Base-by-base conservation (phyloP, 2,329 filamentous ascomycete genomes). In the Fusarium solani-melongenae region DNA sequence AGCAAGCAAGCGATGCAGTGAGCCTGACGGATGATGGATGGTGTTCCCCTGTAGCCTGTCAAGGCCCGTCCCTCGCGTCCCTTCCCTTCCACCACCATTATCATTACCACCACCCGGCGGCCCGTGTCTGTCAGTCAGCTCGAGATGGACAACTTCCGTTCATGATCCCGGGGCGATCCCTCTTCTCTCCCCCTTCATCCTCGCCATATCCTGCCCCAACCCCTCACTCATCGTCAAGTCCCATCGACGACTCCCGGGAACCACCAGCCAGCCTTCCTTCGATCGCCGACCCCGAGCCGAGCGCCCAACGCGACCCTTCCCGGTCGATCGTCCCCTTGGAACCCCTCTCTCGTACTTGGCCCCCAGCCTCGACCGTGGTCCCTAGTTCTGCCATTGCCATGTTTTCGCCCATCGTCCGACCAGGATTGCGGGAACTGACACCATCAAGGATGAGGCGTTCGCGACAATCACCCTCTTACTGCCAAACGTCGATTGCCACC, bases 161-260 rank as follows among this genome's bases (percentile, higher is more conserved):
- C 51, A 62, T 49, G 17, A 51, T 60, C 17, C 63, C 22, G 53
- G 56, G 44, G 22, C 31, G 64, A 67, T 77, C 69, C 38, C 73
- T 72, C 73, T 70, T 76, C 44, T 56, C 73, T 70, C 75, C 75
- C 69, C 73, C 69, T 77, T 73, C 71, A 59, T 58, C 38, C 55
- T 38, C 41, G 46, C 51, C 51, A 69, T 60, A 62, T 69, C 62
- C 67, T 70, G 34, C 53, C 33, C 65, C 49, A 65, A 36, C 67
- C 73, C 59, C 69, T 64, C 69, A 33, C 53, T 53, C 70, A 57
- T 59, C 56, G 31, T 59, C 56, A 22, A 66, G 34, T 36, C n/a
- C n/a, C n/a, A n/a, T n/a, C 44, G 33, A 59, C 33, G 36, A 39
- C 36, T 39, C n/a, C 53, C 46, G 57, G 60, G 53, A 66, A 62